Conservation (phyloP, 768 basidiomycete species). For the Boletus patriciae region DNA sequence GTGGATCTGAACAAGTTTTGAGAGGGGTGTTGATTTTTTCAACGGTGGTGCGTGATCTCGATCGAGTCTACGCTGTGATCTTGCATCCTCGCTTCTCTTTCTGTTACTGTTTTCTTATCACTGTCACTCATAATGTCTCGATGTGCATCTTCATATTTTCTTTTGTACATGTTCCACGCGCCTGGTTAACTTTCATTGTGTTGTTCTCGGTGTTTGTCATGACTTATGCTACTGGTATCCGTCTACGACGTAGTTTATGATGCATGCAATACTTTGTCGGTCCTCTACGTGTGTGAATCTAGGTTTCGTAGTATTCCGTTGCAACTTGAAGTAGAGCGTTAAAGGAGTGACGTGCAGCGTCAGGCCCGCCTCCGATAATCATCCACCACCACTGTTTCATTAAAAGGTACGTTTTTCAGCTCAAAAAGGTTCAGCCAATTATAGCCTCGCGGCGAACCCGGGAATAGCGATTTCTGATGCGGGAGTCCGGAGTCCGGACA, state of each 20-base stretch:
- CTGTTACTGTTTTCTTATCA: not conserved
- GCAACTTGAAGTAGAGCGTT: too few relatives aligned
- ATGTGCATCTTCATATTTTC: not conserved
- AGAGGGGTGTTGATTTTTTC: not conserved
- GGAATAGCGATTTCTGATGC: too few relatives aligned
- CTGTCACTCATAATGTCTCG: not conserved
- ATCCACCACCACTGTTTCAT: too few relatives aligned
- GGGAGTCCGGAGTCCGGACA: too few relatives aligned
- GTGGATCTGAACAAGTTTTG: constrained; percentile 33
- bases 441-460: too few relatives aligned
- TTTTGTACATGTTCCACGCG: not conserved
- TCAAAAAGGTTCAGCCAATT: too few relatives aligned
- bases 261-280: not conserved
- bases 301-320: too few relatives aligned
- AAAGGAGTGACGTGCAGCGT: too few relatives aligned
- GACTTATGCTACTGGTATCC: not conserved
- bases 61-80: not conserved
- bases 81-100: not conserved
- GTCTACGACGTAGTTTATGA: not conserved
- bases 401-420: too few relatives aligned
- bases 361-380: too few relatives aligned
- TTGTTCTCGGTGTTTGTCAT: constrained; percentile 1
- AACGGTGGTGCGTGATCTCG: not conserved
- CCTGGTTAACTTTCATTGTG: not conserved
- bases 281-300: too few relatives aligned